Conservation (phyloP, 2,329 filamentous ascomycete genomes). For the Clarireedia hainanense region DNA sequence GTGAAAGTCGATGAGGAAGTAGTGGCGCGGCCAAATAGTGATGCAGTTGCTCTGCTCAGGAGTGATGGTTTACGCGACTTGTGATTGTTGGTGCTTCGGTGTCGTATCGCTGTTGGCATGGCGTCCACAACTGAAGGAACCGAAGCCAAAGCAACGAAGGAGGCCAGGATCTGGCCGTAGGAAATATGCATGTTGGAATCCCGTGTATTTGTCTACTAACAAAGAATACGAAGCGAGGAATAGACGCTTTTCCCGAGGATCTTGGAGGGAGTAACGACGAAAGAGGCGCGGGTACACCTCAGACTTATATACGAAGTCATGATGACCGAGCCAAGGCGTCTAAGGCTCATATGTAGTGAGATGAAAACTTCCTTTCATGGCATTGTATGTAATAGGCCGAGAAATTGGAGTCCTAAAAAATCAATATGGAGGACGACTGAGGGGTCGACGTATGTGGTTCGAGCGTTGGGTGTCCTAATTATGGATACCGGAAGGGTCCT, state of each 20-base stretch:
- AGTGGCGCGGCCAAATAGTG: background rate
- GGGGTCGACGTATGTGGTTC: background rate
- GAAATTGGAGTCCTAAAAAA: background rate
- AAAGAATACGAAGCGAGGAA: background rate
- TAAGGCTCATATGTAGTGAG: background rate
- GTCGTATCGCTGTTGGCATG: background rate
- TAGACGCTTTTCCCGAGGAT: background rate
- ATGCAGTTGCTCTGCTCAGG: background rate
- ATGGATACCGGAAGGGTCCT: background rate
- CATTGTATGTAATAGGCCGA: background rate
- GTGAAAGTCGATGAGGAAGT: background rate
- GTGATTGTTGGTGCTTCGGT: background rate
- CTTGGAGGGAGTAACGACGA: background rate
- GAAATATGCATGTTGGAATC: background rate
- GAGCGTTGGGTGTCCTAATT: conserved; percentile 1
- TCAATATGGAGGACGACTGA: background rate
- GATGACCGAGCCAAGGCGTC: background rate
- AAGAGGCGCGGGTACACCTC: too few relatives aligned
- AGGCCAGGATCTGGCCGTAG: background rate
- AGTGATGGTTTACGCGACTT: background rate
- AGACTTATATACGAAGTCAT: background rate
- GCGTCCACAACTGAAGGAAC: background rate
- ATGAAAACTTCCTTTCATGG: background rate
- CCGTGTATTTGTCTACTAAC: background rate
- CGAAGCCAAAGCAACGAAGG: background rate